Percentiles rank a stretch among this genome's conserved stretches.
Conservation (phyloP, 2,329 filamentous ascomycete genomes). For the Beauveria brongniartii region DNA sequence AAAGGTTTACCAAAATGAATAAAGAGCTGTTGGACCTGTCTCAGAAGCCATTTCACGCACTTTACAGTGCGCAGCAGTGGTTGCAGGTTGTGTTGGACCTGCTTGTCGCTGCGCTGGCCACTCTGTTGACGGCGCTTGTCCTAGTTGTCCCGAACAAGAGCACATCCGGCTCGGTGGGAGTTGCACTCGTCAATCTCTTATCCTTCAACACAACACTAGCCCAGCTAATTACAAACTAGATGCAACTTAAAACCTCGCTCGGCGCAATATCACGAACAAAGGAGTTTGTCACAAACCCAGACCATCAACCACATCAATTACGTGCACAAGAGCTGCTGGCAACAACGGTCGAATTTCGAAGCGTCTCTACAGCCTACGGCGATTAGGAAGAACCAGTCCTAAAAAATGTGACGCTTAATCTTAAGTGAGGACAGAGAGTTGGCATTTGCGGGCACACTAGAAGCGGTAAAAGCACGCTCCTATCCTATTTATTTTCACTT, state of each 20-base stretch:
- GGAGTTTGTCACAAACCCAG: constrained; percentile 13
- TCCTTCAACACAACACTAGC: constrained; percentile 15
- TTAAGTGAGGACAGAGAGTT: not conserved
- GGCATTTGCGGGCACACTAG: constrained; percentile 1
- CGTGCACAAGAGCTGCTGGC: not conserved
- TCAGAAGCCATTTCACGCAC: constrained; percentile 37
- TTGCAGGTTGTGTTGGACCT: constrained; percentile 36
- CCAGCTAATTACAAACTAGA: constrained; percentile 20
- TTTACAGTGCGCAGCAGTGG: constrained; percentile 38
- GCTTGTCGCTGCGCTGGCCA: constrained; percentile 36
- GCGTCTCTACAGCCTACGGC: not conserved
- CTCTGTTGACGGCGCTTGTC: constrained; percentile 26
- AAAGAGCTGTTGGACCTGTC: constrained; percentile 28
- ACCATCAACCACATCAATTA: not conserved
- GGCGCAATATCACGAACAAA: constrained; percentile 20
- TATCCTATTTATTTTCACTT: not conserved
- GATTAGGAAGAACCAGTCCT: not conserved
- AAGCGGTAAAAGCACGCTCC: not conserved
- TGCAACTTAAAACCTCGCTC: constrained; percentile 21
- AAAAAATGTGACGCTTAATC: not conserved
- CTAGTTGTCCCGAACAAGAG: constrained; percentile 18
- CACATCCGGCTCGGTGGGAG: constrained; percentile 19
- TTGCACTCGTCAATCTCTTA: constrained; percentile 3
- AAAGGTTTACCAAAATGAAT: constrained; percentile 13
- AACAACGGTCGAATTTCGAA: not conserved